Percentiles rank a stretch among this genome's conserved stretches.
These are phyloP conservation scores for Globisporangium polare DNA, from an alignment of 352 stramenopile genomes.

Conservation along the genomic window DNA sequence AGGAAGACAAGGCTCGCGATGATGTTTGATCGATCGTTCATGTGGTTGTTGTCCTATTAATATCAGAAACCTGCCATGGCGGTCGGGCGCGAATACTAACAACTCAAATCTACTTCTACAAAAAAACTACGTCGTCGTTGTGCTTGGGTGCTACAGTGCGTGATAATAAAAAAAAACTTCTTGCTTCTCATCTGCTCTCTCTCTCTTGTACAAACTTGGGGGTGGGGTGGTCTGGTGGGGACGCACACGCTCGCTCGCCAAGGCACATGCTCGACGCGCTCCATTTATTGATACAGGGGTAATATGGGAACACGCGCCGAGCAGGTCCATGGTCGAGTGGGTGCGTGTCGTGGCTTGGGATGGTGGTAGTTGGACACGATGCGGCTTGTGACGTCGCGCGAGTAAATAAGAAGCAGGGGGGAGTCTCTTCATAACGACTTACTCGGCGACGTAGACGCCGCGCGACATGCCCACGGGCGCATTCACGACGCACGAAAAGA, in stretches of 20 bases:
- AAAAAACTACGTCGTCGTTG: conserved; percentile 14
- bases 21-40: not conserved
- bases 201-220: conserved; percentile 19
- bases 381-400: not conserved
- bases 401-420: conserved; percentile 20
- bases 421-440: conserved; percentile 17
- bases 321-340: not conserved
- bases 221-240: not conserved
- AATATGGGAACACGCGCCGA: conserved; percentile 10
- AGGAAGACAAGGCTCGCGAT: not conserved
- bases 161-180: conserved; percentile 14
- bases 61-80: conserved; percentile 26
- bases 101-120: conserved; percentile 38
- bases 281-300: conserved; percentile 20
- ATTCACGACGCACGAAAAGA: conserved; percentile 81
- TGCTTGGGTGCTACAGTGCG: conserved; percentile 7
- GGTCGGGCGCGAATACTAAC: conserved; percentile 7
- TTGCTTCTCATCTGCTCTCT: conserved; percentile 12
- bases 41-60: conserved; percentile 6
- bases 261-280: not conserved
- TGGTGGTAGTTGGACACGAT: conserved; percentile 4
- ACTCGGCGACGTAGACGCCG: conserved; percentile 66
- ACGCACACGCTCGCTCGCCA: not conserved
- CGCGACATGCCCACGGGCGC: conserved; percentile 41
- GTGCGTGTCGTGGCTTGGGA: conserved; percentile 1